These are phyloP conservation scores for Xylaria sp. DNA, from an alignment of 2,329 filamentous ascomycete genomes.

Conservation along the genomic window DNA sequence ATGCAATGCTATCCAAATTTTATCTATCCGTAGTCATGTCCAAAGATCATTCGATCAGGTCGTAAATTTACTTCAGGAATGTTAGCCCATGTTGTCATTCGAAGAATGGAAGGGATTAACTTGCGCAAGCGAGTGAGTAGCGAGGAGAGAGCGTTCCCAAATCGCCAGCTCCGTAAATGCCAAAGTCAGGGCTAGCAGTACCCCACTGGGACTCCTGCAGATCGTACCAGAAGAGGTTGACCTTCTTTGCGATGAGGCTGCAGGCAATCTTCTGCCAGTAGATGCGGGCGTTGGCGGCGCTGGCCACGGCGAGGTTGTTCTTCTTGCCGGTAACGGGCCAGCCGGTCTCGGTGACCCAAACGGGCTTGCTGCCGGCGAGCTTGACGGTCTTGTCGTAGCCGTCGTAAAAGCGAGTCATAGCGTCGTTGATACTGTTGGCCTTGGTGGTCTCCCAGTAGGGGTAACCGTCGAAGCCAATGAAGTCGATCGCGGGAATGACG, in stretches of 20 bases:
- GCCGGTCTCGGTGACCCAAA: slow-evolving; percentile 71
- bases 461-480: slow-evolving; percentile 59
- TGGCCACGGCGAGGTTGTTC: slow-evolving; percentile 52
- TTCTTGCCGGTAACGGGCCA: slow-evolving; percentile 59
- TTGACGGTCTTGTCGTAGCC: slow-evolving; percentile 44
- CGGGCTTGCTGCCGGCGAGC: slow-evolving; percentile 57
- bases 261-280: slow-evolving; percentile 45
- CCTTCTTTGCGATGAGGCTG: slow-evolving; percentile 34
- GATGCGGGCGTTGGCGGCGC: slow-evolving; percentile 51
- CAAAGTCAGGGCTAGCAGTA: slow-evolving; percentile 43
- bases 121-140: slow-evolving; percentile 43
- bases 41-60: not conserved
- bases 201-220: slow-evolving; percentile 46
- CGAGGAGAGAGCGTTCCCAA: slow-evolving; percentile 35
- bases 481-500: slow-evolving; percentile 59
- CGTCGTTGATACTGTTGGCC: slow-evolving; percentile 50
- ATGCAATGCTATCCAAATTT: slow-evolving; percentile 18
- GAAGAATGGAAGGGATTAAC: not conserved
- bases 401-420: slow-evolving; percentile 51
- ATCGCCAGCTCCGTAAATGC: slow-evolving; percentile 45
- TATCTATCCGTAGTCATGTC: slow-evolving; percentile 22
- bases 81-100: not conserved
- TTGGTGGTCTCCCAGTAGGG: slow-evolving; percentile 57
- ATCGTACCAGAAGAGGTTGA: slow-evolving; percentile 47
- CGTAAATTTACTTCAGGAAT: not conserved